Base-by-base conservation (phyloP, 2,329 filamentous ascomycete species). In the Beauveria caledonica region DNA sequence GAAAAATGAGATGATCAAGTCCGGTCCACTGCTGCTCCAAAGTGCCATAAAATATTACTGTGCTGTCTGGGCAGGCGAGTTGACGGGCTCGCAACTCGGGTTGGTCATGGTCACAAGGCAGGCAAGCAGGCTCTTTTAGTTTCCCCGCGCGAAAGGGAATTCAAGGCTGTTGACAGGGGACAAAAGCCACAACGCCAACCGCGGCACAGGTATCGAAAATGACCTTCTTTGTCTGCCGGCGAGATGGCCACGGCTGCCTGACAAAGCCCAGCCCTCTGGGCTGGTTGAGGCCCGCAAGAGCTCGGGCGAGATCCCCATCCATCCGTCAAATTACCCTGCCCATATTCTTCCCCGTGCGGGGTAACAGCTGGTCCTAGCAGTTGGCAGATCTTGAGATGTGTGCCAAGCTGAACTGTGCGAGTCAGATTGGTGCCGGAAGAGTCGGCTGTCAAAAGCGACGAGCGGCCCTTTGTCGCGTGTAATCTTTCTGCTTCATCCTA, bases 171-270 rank as follows among this genome's bases (percentile, higher is more conserved):
- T 42, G 25, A 42, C 13, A 15, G 21, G 21, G 52, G 25, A 54
- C 7, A 29, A 39, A 42, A 52, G 51, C 19, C 51, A 44, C 23
- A n/a, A 59, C 46, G 48, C 56, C 56, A 59, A 29, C 56, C 56
- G 56, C 56, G 56, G 56, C 48, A 44, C 39, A 50, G 2, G 3
- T 17, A 17, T 42, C 40, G 29, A 13, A 1, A n/a, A 49, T 49
- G 36, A n/a, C 21, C n/a, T 29, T 29, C 29, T 44, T 29, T 19
- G 23, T 3, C 17, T 21, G 23, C 21, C 15, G n/a, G 48, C 19
- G 9, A 54, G 15, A n/a, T 46, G 19, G 10, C 33, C 44, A 46
- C 13, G 3, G n/a, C 39, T 42, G 39, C 15, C 6, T 42, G 15
- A n/a, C 39, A 42, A 17, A n/a, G 39, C 39, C 39, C 15, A 42